These are phyloP conservation scores for Kluyveromyces siamensis DNA, from an alignment of 805 yeast genomes.

Conservation along the genomic window DNA sequence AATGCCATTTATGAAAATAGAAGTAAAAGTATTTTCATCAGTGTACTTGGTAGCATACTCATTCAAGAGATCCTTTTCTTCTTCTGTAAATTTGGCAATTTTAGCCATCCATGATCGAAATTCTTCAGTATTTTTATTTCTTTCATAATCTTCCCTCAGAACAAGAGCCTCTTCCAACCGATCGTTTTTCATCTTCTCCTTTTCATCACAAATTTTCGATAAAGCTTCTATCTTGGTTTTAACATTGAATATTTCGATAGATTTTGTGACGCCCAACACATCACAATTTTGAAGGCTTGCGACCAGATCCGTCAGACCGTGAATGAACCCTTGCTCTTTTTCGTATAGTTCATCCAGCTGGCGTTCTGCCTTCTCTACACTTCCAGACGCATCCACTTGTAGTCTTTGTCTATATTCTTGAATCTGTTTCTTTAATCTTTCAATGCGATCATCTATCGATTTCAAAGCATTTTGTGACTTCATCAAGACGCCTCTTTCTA, in stretches of 20 bases:
- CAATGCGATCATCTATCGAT: background rate
- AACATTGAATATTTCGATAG: constrained; percentile 5
- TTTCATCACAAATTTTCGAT: background rate
- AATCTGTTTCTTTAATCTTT: constrained; percentile 4
- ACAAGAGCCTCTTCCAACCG: background rate
- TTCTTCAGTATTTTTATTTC: constrained; percentile 16
- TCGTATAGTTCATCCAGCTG: background rate
- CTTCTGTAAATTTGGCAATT: constrained; percentile 31
- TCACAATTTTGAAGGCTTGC: background rate
- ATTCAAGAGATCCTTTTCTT: constrained; percentile 32
- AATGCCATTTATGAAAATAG: constrained; percentile 30
- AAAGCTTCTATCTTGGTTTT: constrained; percentile 12
- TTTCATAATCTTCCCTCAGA: background rate
- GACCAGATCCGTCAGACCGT: background rate
- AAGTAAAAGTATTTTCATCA: constrained; percentile 30
- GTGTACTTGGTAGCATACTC: constrained; percentile 34
- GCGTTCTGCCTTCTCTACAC: background rate
- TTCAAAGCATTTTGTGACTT: constrained; percentile 3
- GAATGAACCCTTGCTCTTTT: background rate
- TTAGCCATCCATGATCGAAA: constrained; percentile 18
- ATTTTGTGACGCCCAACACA: background rate
- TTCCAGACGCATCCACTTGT: background rate
- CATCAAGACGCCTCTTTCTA: background rate
- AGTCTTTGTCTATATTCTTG: constrained; percentile 7
- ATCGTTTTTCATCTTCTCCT: background rate